Evolutionary conservation across 441 rosid species (phyloP).

Genomic region (Croton laevigatus): DNA sequence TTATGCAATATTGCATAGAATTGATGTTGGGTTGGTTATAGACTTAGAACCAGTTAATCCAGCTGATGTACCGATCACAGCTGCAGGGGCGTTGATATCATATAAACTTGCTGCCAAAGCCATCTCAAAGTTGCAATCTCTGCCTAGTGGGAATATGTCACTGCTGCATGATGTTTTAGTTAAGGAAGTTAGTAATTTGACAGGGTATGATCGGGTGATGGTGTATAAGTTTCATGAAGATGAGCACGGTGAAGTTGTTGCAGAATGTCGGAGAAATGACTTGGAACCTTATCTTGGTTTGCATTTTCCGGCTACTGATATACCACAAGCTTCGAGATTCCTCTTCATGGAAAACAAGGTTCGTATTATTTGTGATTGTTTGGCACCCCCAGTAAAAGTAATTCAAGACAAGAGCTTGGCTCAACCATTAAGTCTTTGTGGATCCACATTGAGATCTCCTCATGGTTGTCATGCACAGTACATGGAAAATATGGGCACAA

Average conservation of each 20-base stretch:
- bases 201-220: slow-evolving; percentile 85
- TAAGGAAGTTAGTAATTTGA: slow-evolving; percentile 69
- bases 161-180: slow-evolving; percentile 64
- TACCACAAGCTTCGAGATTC: slow-evolving; percentile 85
- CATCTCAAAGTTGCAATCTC: slow-evolving; percentile 76
- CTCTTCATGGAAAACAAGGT: slow-evolving; percentile 82
- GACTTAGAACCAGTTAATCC: slow-evolving; percentile 85
- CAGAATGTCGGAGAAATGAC: slow-evolving; percentile 46
- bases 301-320: slow-evolving; percentile 87
- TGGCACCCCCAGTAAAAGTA: slow-evolving; percentile 57
- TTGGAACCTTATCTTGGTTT: slow-evolving; percentile 81
- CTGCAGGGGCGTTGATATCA: slow-evolving; percentile 83
- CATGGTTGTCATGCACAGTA: slow-evolving; percentile 81
- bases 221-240: slow-evolving; percentile 83
- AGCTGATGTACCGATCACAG: slow-evolving; percentile 69
- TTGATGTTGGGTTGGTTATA: slow-evolving; percentile 66
- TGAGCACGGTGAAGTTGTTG: slow-evolving; percentile 89
- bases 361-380: slow-evolving; percentile 82
- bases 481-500: slow-evolving; percentile 84
- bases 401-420: slow-evolving; percentile 61
- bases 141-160: slow-evolving; percentile 58
- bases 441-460: slow-evolving; percentile 79
- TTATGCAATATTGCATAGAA: slow-evolving; percentile 73
- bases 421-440: slow-evolving; percentile 71
- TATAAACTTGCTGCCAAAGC: slow-evolving; percentile 84